These are phyloP conservation scores for Wallacemonas sp. DNA, from an alignment of 208 protist species.

Conservation along the genomic window DNA sequence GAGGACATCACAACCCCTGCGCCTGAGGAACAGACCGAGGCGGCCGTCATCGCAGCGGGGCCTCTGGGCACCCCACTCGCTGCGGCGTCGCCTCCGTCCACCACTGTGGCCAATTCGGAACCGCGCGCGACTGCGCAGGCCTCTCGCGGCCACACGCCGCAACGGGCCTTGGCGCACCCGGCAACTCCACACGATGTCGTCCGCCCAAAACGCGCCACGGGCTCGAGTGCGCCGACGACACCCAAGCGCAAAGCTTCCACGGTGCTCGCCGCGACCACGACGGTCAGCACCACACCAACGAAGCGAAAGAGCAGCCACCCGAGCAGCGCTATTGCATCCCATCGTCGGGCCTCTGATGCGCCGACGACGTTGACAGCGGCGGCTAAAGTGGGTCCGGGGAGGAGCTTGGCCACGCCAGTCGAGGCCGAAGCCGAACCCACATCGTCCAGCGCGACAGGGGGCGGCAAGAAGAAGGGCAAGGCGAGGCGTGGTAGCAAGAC, in stretches of 20 bases:
- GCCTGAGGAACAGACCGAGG: too few species aligned
- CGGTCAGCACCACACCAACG: neutral
- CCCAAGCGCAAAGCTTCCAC: constrained; percentile 6
- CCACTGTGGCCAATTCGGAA: too few species aligned
- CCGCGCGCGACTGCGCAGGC: too few species aligned
- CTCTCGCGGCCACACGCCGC: too few species aligned
- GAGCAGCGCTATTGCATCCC: too few species aligned
- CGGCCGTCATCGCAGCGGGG: too few species aligned
- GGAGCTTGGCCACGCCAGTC: neutral
- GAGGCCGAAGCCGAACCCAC: neutral
- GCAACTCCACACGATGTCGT: too few species aligned
- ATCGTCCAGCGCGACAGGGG: neutral
- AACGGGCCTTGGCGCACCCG: too few species aligned
- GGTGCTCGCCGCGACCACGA: neutral
- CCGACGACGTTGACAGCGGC: neutral
- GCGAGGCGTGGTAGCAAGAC: too few species aligned
- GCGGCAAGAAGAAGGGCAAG: constrained; percentile 13
- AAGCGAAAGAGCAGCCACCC: neutral
- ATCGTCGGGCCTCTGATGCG: neutral
- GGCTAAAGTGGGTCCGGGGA: neutral
- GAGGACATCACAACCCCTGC: too few species aligned
- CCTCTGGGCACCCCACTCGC: too few species aligned
- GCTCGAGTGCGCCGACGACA: neutral
- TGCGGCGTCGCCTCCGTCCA: too few species aligned
- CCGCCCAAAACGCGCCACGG: neutral